Percentiles rank a stretch among this genome's conserved stretches.
Conservation (phyloP, 208 protist species). For the Wallacemonas sp. region DNA sequence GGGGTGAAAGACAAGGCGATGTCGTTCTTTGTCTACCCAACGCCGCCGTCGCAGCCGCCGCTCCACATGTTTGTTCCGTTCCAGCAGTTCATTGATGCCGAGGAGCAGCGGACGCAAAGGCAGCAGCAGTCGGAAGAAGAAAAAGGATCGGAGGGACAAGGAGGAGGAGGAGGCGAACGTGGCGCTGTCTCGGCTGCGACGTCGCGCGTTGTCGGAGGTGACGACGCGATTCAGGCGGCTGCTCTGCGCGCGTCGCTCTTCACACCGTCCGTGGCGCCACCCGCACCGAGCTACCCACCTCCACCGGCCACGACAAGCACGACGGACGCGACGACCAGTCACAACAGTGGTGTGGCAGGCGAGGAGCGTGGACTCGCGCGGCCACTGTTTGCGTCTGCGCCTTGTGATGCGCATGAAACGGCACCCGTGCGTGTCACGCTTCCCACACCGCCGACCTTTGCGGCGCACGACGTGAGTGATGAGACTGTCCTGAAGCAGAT, state of each 20-base stretch:
- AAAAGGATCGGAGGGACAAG: background rate
- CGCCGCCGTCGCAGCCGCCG: slow-evolving; percentile 24
- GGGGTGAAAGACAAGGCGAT: background rate
- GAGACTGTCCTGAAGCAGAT: slow-evolving; percentile 37
- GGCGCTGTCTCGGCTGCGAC: background rate
- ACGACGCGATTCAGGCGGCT: slow-evolving; percentile 35
- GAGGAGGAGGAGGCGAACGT: background rate
- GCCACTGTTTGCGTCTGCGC: background rate
- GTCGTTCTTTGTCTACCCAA: slow-evolving; percentile 22
- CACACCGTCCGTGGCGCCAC: slow-evolving; percentile 42
- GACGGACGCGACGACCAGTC: no score
- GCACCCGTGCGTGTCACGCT: no score
- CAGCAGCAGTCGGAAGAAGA: no score
- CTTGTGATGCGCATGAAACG: no score
- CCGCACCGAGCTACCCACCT: slow-evolving; percentile 12
- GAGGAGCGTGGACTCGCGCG: no score
- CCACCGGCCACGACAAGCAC: background rate
- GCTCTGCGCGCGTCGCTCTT: slow-evolving; percentile 52
- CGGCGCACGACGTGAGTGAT: slow-evolving; percentile 35
- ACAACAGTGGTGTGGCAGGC: no score
- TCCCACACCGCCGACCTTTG: slow-evolving; percentile 24
- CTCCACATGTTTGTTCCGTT: slow-evolving; percentile 46
- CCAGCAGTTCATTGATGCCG: slow-evolving; percentile 1
- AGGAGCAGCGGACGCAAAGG: no score
- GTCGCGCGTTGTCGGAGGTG: slow-evolving; percentile 1